Percentiles rank a stretch among this genome's conserved stretches.
phyloP scores from a whole-genome alignment of 2,329 filamentous ascomycete species.

The Diaporthe batatas region DNA sequence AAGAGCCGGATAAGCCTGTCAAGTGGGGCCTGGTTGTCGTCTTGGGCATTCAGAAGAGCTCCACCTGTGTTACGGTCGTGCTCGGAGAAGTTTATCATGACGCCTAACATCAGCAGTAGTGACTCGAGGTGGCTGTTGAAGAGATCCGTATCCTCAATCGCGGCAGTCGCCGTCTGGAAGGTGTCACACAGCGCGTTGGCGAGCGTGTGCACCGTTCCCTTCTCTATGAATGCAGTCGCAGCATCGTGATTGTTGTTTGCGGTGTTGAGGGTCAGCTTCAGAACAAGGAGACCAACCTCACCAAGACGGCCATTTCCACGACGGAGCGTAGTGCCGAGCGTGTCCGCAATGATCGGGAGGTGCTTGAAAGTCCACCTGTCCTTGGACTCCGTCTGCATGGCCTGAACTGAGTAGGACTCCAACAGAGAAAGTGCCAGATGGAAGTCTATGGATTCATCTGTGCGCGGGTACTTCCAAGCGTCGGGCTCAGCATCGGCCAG shows the following conservation, averaged over 20 bases:
- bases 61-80: slow-evolving; percentile 75
- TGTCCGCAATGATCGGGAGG: slow-evolving; percentile 64
- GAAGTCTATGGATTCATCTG: slow-evolving; percentile 55
- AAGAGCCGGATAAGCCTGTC: slow-evolving; percentile 75
- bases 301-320: slow-evolving; percentile 54
- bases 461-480: slow-evolving; percentile 54
- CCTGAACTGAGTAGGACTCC: slow-evolving; percentile 65
- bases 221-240: slow-evolving; percentile 77
- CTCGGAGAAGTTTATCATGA: slow-evolving; percentile 90
- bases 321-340: slow-evolving; percentile 57
- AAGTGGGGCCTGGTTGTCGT: slow-evolving; percentile 60
- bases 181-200: slow-evolving; percentile 64
- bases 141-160: slow-evolving; percentile 63
- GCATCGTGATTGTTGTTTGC: slow-evolving; percentile 83
- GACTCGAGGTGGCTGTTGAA: slow-evolving; percentile 71
- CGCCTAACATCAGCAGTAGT: slow-evolving; percentile 82
- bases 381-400: slow-evolving; percentile 59
- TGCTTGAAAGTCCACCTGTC: slow-evolving; percentile 63
- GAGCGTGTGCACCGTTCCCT: slow-evolving; percentile 64
- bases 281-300: slow-evolving; percentile 60
- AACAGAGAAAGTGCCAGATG: slow-evolving; percentile 62
- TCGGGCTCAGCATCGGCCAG: slow-evolving; percentile 53
- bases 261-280: slow-evolving; percentile 84
- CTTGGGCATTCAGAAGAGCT: slow-evolving; percentile 57
- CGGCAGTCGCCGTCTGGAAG: slow-evolving; percentile 62